These are phyloP conservation scores for Ustilago bromivora DNA, from an alignment of 1,284 basidiomycete species.

Conservation along the genomic window DNA sequence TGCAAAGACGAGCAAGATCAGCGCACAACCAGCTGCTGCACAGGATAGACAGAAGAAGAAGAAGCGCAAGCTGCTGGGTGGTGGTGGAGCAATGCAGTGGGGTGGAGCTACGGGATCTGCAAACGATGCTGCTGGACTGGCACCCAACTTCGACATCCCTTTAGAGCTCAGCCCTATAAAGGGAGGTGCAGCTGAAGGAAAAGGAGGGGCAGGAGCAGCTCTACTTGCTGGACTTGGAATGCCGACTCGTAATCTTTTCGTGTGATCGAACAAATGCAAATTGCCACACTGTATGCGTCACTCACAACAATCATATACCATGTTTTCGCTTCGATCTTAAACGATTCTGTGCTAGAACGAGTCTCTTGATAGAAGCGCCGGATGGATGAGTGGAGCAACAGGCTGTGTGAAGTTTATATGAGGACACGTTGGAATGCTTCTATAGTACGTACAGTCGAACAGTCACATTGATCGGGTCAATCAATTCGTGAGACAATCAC, in stretches of 20 bases:
- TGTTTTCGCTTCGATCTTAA: too few species aligned
- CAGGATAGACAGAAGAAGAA: slow-evolving; percentile 37
- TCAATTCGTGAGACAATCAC: too few species aligned
- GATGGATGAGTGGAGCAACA: too few species aligned
- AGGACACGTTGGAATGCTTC: too few species aligned
- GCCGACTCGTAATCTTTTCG: slow-evolving; percentile 27
- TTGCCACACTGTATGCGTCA: not conserved
- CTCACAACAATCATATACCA: not conserved
- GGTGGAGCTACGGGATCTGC: slow-evolving; percentile 10
- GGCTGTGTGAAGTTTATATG: not conserved
- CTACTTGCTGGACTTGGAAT: slow-evolving; percentile 34
- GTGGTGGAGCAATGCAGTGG: slow-evolving; percentile 33
- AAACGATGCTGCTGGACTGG: slow-evolving; percentile 29
- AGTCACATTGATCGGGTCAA: not conserved
- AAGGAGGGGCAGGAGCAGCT: slow-evolving; percentile 11
- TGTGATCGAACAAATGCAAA: slow-evolving; percentile 5
- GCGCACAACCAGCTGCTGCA: not conserved
- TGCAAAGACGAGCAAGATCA: slow-evolving; percentile 6
- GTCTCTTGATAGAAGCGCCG: too few species aligned
- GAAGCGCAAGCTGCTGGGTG: slow-evolving; percentile 45
- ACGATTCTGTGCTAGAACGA: too few species aligned
- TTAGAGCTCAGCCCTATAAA: slow-evolving; percentile 46
- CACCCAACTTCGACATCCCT: slow-evolving; percentile 50
- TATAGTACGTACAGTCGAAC: not conserved
- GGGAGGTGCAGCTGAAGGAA: slow-evolving; percentile 6